Base-by-base conservation (phyloP, 257 asterid genomes). In the Rhazya stricta region DNA sequence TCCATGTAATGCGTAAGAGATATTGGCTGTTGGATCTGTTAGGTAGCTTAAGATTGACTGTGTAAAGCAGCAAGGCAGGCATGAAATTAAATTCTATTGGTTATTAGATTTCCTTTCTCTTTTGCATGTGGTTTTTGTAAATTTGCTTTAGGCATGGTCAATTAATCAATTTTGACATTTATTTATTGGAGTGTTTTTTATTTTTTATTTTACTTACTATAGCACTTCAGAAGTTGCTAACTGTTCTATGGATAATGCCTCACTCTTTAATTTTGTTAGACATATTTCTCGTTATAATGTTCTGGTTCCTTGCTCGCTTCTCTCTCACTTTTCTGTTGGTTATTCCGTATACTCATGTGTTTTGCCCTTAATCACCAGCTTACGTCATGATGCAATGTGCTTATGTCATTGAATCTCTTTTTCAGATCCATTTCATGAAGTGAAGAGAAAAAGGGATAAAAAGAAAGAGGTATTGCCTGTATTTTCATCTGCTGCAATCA, bases 391-490 rank as follows among this genome's bases (percentile, higher is more conserved):
- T 16, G 7, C 6, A 51, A 19, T 70, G n/a, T 66, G 32, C 50
- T 69, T 63, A 45, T 68, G 39, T 39, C 60, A 19, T 80, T 29
- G 58, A 70, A 80, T 82, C 66, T 62, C 42, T 15, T 45, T 36
- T 77, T 77, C 92, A 94, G 99, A 90, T 83, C 97, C 97, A 78
- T 94, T 92, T 82, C 99, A 89, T 71, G 97, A 92, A 88, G 99
- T 94, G 88, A 92, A 81, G 92, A 89, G 97, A 74, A 92, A 82
- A 83, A 87, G 84, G 75, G 97, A 92, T 86, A 82, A 89, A 83
- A 94, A 80, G 82, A 92, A 89, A 83, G 97, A 91, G 97, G 97
- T 90, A 79, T 51, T 25, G 34, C 39, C 51, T 73, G 70, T 69
- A 48, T 74, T 37, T 34, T 42, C 66, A n/a, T 67, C 65, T 53